phyloP scores from a whole-genome alignment of 495 filamentous ascomycete genomes.

The Friedmanniomyces simplex region DNA sequence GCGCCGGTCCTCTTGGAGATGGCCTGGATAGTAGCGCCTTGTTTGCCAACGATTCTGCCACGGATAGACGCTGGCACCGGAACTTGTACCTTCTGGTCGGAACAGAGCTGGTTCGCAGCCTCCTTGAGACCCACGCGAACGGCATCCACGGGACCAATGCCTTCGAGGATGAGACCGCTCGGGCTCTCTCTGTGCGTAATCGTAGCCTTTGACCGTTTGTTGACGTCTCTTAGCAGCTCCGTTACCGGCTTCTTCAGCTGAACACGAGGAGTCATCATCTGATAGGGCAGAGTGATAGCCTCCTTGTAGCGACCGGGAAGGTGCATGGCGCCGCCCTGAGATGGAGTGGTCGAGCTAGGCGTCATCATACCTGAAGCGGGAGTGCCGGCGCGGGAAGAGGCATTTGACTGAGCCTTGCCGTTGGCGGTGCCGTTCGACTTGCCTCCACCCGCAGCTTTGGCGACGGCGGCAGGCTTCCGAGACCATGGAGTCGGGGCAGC shows the following conservation, averaged over 20 bases:
- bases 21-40: slow-evolving; percentile 79
- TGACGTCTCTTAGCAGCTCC: slow-evolving; percentile 80
- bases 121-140: slow-evolving; percentile 77
- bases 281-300: slow-evolving; percentile 60
- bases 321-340: slow-evolving; percentile 18
- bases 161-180: slow-evolving; percentile 66
- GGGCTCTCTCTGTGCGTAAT: slow-evolving; percentile 59
- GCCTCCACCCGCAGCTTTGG: slow-evolving; percentile 43
- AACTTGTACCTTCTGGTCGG: slow-evolving; percentile 62
- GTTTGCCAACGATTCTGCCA: slow-evolving; percentile 80
- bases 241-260: slow-evolving; percentile 72
- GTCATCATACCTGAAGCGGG: slow-evolving; percentile 48
- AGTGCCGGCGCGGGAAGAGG: slow-evolving; percentile 45
- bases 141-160: slow-evolving; percentile 64
- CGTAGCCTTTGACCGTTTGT: slow-evolving; percentile 73
- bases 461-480: slow-evolving; percentile 44
- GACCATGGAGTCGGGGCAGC: slow-evolving; percentile 57
- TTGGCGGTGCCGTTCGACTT: slow-evolving; percentile 30
- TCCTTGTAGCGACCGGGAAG: slow-evolving; percentile 35
- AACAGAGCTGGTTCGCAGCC: slow-evolving; percentile 70
- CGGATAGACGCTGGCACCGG: slow-evolving; percentile 73
- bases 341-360: slow-evolving; percentile 39
- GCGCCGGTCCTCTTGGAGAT: slow-evolving; percentile 79
- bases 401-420: slow-evolving; percentile 33
- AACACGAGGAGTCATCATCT: slow-evolving; percentile 58